Percentiles rank a stretch among this genome's conserved stretches.
Conservation (phyloP, 1,284 basidiomycete genomes). For the Moesziomyces globuligerus region DNA sequence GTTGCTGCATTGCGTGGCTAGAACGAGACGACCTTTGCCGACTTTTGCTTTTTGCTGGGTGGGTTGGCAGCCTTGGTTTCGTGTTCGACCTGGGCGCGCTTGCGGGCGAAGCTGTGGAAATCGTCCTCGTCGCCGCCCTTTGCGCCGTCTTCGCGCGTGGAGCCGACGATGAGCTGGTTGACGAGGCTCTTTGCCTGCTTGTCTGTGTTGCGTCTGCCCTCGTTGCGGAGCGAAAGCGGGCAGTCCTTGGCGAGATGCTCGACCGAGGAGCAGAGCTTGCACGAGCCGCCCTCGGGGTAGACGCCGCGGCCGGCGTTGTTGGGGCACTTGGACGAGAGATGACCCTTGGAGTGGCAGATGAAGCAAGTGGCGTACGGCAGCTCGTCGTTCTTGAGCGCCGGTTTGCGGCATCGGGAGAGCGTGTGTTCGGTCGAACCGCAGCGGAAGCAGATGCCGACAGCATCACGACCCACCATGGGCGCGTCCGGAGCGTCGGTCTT, state of each 20-base stretch:
- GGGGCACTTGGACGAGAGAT: constrained; percentile 83
- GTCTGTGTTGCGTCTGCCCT: constrained; percentile 28
- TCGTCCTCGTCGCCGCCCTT: constrained; percentile 90
- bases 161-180: constrained; percentile 27
- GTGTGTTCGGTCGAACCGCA: constrained; percentile 85
- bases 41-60: constrained; percentile 13
- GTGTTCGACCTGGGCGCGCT: constrained; percentile 73
- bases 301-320: constrained; percentile 82
- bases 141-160: constrained; percentile 70
- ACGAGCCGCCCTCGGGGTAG: constrained; percentile 92
- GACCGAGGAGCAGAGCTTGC: constrained; percentile 85
- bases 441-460: constrained; percentile 70
- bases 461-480: constrained; percentile 64
- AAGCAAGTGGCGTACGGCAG: constrained; percentile 92
- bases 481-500: constrained; percentile 36
- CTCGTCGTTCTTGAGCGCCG: constrained; percentile 70
- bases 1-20: constrained; percentile 1
- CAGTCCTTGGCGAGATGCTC: constrained; percentile 88
- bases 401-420: constrained; percentile 79
- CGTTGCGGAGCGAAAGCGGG: constrained; percentile 72
- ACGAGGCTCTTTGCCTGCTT: constrained; percentile 21
- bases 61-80: constrained; percentile 13
- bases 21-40: constrained; percentile 39
- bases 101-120: constrained; percentile 81
- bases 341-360: constrained; percentile 79